A percentile compares a stretch with the other conserved stretches of the same genome.
phyloP scores from a whole-genome alignment of 2,329 filamentous ascomycete species.

The Trichophyton benhamiae region DNA sequence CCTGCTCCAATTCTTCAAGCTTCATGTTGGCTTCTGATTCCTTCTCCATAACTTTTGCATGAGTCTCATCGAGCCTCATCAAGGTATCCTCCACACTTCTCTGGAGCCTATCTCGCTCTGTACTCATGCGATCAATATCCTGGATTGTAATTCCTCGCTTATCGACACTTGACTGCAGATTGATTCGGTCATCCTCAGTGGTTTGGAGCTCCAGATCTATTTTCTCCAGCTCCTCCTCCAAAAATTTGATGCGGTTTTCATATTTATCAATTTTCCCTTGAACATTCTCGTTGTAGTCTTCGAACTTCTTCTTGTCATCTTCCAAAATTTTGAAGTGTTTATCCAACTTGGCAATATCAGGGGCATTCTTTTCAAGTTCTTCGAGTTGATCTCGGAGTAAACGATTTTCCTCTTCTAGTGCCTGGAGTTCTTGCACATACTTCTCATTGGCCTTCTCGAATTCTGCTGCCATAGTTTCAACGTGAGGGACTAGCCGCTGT shows the following conservation, averaged over 20 bases:
- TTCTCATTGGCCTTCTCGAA: constrained; percentile 78
- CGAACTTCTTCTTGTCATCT: constrained; percentile 88
- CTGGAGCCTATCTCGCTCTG: constrained; percentile 85
- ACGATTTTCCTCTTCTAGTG: constrained; percentile 76
- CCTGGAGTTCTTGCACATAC: constrained; percentile 70
- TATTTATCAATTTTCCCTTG: constrained; percentile 81
- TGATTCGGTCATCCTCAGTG: constrained; percentile 67
- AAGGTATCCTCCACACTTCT: constrained; percentile 69
- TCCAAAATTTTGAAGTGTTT: constrained; percentile 87
- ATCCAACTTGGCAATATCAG: constrained; percentile 71
- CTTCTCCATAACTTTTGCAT: constrained; percentile 69
- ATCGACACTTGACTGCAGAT: constrained; percentile 76
- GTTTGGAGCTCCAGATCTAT: constrained; percentile 61
- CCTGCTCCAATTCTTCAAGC: constrained; percentile 81
- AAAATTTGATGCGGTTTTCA: constrained; percentile 61
- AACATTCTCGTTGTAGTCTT: constrained; percentile 81
- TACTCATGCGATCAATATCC: constrained; percentile 98
- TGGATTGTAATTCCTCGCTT: constrained; percentile 90
- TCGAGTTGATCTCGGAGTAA: constrained; percentile 74
- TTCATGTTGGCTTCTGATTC: constrained; percentile 76
- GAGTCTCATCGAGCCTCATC: constrained; percentile 68
- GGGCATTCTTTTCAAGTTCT: constrained; percentile 74
- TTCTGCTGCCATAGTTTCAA: constrained; percentile 73
- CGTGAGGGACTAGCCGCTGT: constrained; percentile 65
- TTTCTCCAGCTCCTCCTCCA: constrained; percentile 80